Evolutionary conservation across 2,329 filamentous ascomycete species (phyloP).

Genomic region (Epichloe aotearoae): DNA sequence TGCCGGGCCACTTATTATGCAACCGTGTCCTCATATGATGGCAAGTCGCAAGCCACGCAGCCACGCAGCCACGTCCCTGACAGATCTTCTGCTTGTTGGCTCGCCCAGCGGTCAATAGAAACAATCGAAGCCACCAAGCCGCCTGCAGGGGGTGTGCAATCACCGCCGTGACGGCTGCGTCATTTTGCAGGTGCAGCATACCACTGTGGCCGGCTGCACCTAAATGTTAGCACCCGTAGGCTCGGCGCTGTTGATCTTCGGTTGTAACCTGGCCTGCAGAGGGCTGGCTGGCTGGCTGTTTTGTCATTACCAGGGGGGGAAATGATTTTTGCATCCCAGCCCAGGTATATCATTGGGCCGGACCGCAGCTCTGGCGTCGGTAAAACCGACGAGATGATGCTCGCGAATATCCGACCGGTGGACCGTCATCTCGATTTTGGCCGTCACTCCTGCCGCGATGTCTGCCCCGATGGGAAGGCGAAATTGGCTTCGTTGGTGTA

Average conservation of each 20-base stretch:
- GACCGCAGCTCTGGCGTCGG: not conserved
- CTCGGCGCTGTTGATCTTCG: not conserved
- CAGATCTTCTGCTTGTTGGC: too few species aligned
- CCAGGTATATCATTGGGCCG: not conserved
- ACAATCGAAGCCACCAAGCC: too few species aligned
- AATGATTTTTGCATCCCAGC: not conserved
- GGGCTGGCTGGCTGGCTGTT: not conserved
- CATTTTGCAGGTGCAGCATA: constrained; percentile 1
- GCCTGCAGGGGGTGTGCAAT: too few species aligned
- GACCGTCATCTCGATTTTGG: not conserved
- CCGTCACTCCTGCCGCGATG: not conserved
- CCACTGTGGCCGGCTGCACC: too few species aligned
- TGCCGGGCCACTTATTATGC: too few species aligned
- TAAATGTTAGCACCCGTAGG: not conserved
- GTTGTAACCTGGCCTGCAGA: not conserved
- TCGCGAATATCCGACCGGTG: constrained; percentile 1
- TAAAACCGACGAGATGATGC: not conserved
- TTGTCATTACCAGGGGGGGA: not conserved
- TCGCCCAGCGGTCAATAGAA: too few species aligned
- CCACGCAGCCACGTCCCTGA: too few species aligned
- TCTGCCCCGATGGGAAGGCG: not conserved
- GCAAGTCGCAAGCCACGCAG: too few species aligned
- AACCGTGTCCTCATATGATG: too few species aligned
- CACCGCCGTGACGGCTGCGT: not conserved
- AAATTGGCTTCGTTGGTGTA: not conserved